A percentile compares a stretch with the other conserved stretches of the same genome.
Evolutionary conservation across 176 grass and related monocot genomes (phyloP).

Genomic region (Aegilops bicornis): DNA sequence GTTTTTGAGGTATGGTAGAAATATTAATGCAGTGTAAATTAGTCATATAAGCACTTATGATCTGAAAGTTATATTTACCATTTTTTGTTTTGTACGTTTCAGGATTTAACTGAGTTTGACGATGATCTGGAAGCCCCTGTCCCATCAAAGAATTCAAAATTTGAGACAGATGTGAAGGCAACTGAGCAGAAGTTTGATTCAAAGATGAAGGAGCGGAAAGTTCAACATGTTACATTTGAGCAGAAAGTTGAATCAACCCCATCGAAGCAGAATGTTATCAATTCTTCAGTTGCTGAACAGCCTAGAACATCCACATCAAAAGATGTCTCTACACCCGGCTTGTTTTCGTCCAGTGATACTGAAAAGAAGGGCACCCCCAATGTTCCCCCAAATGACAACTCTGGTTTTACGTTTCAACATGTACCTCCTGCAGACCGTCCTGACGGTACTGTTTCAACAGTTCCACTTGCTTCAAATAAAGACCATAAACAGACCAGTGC

Average conservation of each 20-base stretch:
- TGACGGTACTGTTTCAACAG: conserved; percentile 18
- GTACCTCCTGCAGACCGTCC: not conserved
- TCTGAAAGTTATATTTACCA: not conserved
- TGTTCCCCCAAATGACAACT: conserved; percentile 29
- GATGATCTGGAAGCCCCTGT: conserved; percentile 38
- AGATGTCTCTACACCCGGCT: conserved; percentile 18
- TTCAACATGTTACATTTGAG: conserved; percentile 25
- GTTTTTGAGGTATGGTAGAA: conserved; percentile 43
- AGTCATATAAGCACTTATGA: not conserved
- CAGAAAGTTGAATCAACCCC: conserved; percentile 33
- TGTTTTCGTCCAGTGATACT: conserved; percentile 37
- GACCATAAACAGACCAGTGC: conserved; percentile 13
- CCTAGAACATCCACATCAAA: conserved; percentile 23
- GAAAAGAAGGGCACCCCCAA: conserved; percentile 28
- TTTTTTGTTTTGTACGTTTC: conserved; percentile 1
- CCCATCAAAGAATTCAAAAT: conserved; percentile 19
- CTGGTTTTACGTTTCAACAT: conserved; percentile 43
- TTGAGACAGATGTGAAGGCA: conserved; percentile 23
- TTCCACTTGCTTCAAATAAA: conserved; percentile 30
- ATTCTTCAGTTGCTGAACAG: conserved; percentile 13
- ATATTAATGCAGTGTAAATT: not conserved
- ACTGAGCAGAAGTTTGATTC: conserved; percentile 27
- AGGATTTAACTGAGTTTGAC: conserved; percentile 54
- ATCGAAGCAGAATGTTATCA: conserved; percentile 18
- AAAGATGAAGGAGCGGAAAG: conserved; percentile 30